These are phyloP conservation scores for Phytopythium delawarense DNA, from an alignment of 352 stramenopile genomes.

Conservation along the genomic window DNA sequence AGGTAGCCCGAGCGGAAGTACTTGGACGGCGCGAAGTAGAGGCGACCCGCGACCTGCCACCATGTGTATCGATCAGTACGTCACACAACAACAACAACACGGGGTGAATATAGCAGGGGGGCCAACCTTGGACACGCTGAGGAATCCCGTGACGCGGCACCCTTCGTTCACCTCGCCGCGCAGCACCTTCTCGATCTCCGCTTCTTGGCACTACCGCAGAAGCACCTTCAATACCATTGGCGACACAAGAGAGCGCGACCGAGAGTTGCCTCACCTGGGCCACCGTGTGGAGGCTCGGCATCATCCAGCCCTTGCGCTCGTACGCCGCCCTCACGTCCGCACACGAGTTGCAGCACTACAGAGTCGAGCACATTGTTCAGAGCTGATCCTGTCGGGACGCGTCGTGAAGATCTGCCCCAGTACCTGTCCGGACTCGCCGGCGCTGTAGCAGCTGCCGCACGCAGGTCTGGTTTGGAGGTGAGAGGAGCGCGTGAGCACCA, in stretches of 20 bases:
- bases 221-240: neutral
- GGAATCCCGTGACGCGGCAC: slow-evolving; percentile 67
- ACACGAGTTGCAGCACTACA: slow-evolving; percentile 66
- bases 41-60: slow-evolving; percentile 56
- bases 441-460: slow-evolving; percentile 78
- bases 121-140: slow-evolving; percentile 71
- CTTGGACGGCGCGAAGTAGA: slow-evolving; percentile 84
- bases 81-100: neutral
- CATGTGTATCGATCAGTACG: no score
- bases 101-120: neutral
- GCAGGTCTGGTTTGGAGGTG: slow-evolving; percentile 25
- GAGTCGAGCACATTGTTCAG: neutral
- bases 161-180: slow-evolving; percentile 73
- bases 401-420: neutral
- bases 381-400: neutral
- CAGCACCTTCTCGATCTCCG: slow-evolving; percentile 72
- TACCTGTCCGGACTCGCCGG: slow-evolving; percentile 54
- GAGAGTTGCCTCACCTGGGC: slow-evolving; percentile 27
- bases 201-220: slow-evolving; percentile 55
- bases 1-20: slow-evolving; percentile 81
- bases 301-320: slow-evolving; percentile 59
- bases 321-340: slow-evolving; percentile 65
- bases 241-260: neutral
- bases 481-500: slow-evolving; percentile 4
- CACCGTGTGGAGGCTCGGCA: slow-evolving; percentile 78